Base-by-base conservation (phyloP, 2,329 filamentous ascomycete species). In the Verticillium nonalfalfae region DNA sequence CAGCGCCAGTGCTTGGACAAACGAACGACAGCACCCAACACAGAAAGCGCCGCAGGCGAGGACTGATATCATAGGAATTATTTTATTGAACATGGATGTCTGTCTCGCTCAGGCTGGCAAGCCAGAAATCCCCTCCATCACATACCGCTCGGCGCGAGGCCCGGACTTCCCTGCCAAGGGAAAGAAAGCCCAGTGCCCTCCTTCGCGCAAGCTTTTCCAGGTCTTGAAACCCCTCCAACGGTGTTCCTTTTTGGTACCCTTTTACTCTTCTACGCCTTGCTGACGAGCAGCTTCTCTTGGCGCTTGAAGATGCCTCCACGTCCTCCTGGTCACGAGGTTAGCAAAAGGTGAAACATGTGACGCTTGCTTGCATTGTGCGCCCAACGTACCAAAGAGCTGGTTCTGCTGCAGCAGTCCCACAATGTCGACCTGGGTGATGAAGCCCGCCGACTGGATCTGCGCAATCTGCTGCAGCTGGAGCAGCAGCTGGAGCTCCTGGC, bases 391-490 rank as follows among this genome's bases (percentile, higher is more conserved):
- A 58, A 62, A 64, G 11, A 66, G 54, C 31, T 67, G 60, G 26
- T 65, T 66, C 63, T 68, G 65, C 60, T 67, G 65, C 60, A 71
- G 60, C 11, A 71, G 63, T 11, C 60, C 58, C 9, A 69, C 31
- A 26, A 71, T 36, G 55, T 72, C 64, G n/a, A 65, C 50, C 5
- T 62, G 63, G 57, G 57, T 60, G 57, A 72, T 59, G 54, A 72
- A 57, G 26, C 67, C 63, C 18, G 72, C 60, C 13, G 66, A 61
- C 59, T 65, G 63, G 21, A 72, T 66, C 56, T 65, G 66, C 45
- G 68, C 67, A 56, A 72, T 66, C 58, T 70, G 66, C 63, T 69
- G 65, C 13, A 71, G 62, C 60, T 71, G 69, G 5, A 64, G 62
- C 57, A 72, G 58, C 26, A 71, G 63, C n/a, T 65, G 56, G 35